phyloP scores from a whole-genome alignment of 257 asterid species.

The Ligustrum vulgare region DNA sequence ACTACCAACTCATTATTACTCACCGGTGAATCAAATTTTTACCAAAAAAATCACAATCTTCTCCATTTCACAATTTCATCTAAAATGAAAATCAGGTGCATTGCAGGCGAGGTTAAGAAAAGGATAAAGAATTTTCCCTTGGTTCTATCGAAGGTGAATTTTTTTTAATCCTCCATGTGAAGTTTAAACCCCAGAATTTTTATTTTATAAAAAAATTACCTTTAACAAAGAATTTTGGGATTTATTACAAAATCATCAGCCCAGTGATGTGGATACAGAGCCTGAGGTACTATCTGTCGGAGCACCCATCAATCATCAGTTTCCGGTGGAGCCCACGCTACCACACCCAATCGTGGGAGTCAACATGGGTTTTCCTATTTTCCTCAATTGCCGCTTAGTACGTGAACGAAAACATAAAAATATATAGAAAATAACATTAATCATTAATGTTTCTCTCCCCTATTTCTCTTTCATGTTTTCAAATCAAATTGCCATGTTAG shows the following conservation, averaged over 20 bases:
- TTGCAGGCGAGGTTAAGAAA: not conserved
- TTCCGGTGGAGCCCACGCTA: slow-evolving; percentile 92
- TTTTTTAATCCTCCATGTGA: not conserved
- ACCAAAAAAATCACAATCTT: not conserved
- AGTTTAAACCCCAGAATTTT: not conserved
- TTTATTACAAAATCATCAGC: not conserved
- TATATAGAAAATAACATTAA: too few relatives aligned
- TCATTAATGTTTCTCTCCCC: too few relatives aligned
- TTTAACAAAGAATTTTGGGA: not conserved
- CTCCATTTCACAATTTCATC: not conserved
- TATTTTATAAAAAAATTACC: not conserved
- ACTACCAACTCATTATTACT: not conserved
- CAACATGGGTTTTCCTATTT: slow-evolving; percentile 78
- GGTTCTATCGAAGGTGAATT: not conserved
- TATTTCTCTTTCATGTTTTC: too few relatives aligned
- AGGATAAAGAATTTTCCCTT: not conserved
- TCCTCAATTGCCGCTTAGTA: slow-evolving; percentile 64
- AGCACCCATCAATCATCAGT: slow-evolving; percentile 72
- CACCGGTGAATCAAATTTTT: not conserved
- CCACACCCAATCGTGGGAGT: slow-evolving; percentile 66
- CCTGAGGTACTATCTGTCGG: slow-evolving; percentile 58
- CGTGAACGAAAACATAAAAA: too few relatives aligned
- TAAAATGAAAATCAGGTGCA: not conserved
- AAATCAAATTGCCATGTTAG: too few relatives aligned
- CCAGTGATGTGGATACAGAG: slow-evolving; percentile 32